Conservation (phyloP, 2,329 filamentous ascomycete species). For the Stachybotrys chartarum region DNA sequence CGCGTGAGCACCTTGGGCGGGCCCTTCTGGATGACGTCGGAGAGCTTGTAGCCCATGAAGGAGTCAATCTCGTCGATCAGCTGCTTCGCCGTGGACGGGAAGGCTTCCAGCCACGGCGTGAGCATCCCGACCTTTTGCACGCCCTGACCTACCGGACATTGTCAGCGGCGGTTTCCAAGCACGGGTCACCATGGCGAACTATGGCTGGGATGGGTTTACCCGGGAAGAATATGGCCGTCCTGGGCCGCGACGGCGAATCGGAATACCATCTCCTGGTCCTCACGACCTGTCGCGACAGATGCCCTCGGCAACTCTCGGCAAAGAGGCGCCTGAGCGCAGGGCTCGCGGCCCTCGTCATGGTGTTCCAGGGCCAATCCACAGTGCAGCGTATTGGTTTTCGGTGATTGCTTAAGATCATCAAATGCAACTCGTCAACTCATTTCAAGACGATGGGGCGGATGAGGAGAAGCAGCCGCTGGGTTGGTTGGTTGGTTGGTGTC, state of each 20-base stretch:
- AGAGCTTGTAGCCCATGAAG: slow-evolving; percentile 66
- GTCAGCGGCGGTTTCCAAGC: neutral
- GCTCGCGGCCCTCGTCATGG: slow-evolving; percentile 23
- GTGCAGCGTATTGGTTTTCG: neutral
- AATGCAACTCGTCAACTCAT: neutral
- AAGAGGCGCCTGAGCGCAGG: slow-evolving; percentile 19
- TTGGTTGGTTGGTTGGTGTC: too few relatives aligned
- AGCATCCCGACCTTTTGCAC: slow-evolving; percentile 88
- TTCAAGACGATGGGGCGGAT: neutral
- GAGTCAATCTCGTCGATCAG: slow-evolving; percentile 82
- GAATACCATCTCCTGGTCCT: slow-evolving; percentile 20
- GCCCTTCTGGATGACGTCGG: slow-evolving; percentile 70
- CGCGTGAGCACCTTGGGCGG: slow-evolving; percentile 70
- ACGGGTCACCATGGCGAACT: neutral
- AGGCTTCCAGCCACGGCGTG: slow-evolving; percentile 76
- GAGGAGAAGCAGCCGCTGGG: neutral
- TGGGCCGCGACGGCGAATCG: slow-evolving; percentile 27
- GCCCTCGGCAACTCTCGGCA: slow-evolving; percentile 6
- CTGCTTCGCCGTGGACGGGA: slow-evolving; percentile 68
- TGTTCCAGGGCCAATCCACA: slow-evolving; percentile 8
- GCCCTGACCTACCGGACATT: slow-evolving; percentile 59
- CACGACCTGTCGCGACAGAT: neutral
- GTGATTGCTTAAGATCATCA: neutral
- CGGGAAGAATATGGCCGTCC: slow-evolving; percentile 55
- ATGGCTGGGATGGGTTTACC: slow-evolving; percentile 25